Evolutionary conservation across 345 rosid species (phyloP), one percentile per base, ranked within the genome.

Genomic region (Ceriops tagal): DNA sequence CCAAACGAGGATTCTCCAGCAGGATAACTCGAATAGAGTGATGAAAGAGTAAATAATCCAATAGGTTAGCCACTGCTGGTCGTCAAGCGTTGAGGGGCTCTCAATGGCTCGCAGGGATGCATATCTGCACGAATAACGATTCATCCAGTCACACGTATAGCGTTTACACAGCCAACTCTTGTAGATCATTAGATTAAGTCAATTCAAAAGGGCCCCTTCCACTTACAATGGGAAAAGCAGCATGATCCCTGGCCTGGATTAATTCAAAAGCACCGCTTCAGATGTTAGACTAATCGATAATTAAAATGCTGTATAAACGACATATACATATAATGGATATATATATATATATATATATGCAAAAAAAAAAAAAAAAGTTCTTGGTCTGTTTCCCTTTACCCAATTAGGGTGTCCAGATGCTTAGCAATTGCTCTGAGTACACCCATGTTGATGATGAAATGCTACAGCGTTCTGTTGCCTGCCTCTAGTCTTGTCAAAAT

Each of bases 71-170:
- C 97, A 93, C 71, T 93, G 97, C 61, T 89, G 98, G 66, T 93
- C 97, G 65, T 91, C 98, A 34, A 87, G 72, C 55, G 83, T 57
- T 13, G 97, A 82, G 51, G 96, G 98, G 66, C 90, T 91, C 79
- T 89, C 98, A 15, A 93, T 91, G 28, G 98, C 98, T 77, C 95
- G 76, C 71, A 93, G 28, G 11, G 97, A 91, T 39, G 97, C 97
- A 71, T 87, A 92, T 80, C 96, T 92, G 80, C 18, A 43, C 13
- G 3, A 9, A 3, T 11, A 11, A 11, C 10, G 15, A 8, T 1
- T 39, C 46, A 39, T 39, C 7, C 46, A 39, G 46, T 35, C 39
- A 35, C 39, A 31, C 34, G 0, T 31, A 31, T 31, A 31, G 37
- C 37, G 37, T 34, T 34, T 34, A 34, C 37, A 34, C 37, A 34